Conservation (phyloP, 1,284 basidiomycete species). For the Fomitiporia mediterranea region DNA sequence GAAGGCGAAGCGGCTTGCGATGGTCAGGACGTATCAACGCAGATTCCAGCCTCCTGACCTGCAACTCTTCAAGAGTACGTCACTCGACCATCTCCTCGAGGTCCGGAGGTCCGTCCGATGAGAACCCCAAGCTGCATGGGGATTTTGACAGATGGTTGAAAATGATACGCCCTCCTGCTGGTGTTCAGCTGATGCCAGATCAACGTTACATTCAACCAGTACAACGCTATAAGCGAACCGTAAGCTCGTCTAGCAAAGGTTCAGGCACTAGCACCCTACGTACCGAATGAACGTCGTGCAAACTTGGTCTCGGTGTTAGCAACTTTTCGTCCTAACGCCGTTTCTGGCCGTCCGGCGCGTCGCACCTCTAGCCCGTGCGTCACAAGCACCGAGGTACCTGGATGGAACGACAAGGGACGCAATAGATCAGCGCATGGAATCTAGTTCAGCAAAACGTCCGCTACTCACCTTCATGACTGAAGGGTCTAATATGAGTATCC, state of each 20-base stretch:
- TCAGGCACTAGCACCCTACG: neutral
- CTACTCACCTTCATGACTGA: neutral
- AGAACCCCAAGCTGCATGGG: neutral
- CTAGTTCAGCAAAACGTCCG: neutral
- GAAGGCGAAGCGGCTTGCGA: neutral
- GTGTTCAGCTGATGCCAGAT: neutral
- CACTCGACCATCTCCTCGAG: neutral
- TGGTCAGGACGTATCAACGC: too few species aligned
- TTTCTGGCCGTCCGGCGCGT: neutral
- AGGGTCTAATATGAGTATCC: too few species aligned
- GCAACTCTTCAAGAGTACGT: neutral
- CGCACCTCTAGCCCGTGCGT: neutral
- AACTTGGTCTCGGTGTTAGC: conserved; percentile 2
- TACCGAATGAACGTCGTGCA: neutral
- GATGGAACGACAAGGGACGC: neutral
- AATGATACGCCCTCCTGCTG: neutral
- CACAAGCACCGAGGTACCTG: neutral
- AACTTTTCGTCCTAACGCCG: neutral
- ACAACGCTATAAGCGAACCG: too few species aligned
- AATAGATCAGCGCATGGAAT: neutral
- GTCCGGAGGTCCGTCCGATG: neutral
- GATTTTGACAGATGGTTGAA: neutral
- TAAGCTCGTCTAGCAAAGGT: too few species aligned
- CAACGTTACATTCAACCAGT: neutral
- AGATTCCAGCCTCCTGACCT: neutral